Evolutionary conservation across 129 eudicot genomes (phyloP), one percentile per base, ranked within the genome.

Genomic region (Sambucus nigra): DNA sequence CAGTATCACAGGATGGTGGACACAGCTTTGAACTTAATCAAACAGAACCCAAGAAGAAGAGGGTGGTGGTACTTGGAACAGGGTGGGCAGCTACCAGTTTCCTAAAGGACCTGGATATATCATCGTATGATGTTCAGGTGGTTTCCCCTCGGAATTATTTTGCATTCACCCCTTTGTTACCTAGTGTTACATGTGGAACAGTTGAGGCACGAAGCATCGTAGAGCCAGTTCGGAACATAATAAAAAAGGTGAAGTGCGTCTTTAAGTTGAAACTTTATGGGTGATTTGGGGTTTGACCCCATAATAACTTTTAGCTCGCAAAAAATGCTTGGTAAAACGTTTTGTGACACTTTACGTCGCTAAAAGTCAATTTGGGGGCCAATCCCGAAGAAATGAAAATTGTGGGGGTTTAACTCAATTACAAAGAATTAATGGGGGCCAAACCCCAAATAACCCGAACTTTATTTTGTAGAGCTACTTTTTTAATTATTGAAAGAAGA

Each of bases 141-240:
- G 94, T 91, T 72, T 91, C 98, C 13, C 98, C 98, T 16, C 68
- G 94, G 56, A 91, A 91, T 51, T 91, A 91, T 76, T 91, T 91
- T 70, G 89, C 94, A 13, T 91, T 91, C 71, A 91, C 98, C n/a
- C 98, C 98, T 1, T 74, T 91, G 76, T 69, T 91, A 63, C 98
- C 98, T 9, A 91, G 98, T 57, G 95, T 89, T 53, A 89, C 98
- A 15, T 76, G 86, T 67, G 98, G 95, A 25, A 79, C 95, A 27
- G 95, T 91, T 10, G 98, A 91, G 78, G 98, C 95, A 47, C 77
- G 98, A 21, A 85, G 98, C 73, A 81, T 85, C n/a, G 95, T 85
- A 44, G 95, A 85, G 74, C 94, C 95, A 1, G 66, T 91, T 44
- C 77, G 98, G 49, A 85, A 85, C 74, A 81, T 91, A 17, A 58